Base-by-base conservation (phyloP, 306 rosid species). In the Vigna radiata region DNA sequence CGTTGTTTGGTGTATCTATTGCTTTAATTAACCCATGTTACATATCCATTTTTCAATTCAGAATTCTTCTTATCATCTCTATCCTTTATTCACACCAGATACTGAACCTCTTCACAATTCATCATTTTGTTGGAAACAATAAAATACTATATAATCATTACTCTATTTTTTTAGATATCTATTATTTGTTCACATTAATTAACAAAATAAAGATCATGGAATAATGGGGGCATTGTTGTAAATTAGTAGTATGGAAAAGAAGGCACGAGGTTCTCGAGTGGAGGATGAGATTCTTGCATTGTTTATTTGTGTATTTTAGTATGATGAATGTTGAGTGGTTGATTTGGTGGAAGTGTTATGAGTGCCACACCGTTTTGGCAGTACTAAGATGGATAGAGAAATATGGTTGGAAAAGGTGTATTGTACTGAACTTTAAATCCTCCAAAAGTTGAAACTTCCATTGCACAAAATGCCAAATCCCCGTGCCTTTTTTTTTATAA, bases 1-100 rank as follows among this genome's bases (percentile, higher is more conserved):
- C 77, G 84, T 23, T 76, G 46, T 29, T 87, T 85, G 69, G 85
- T 87, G 86, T 85, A 81, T 21, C 18, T 76, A 43, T 63, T 70
- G 80, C 54, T 63, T 37, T 65, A 56, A 48, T 37, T 65, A 56
- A 48, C 70, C 77, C 60, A 67, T 79, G 64, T 13, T 63, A 50
- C 44, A 53, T 39, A 72, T 16, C 52, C 76, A 64, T 33, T 70
- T 77, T 68, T 68, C 55, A 50, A 56, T 65, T 66, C 7, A 48
- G 73, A 68, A 59, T 41, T 71, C 71, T 69, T 21, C 23, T 27
- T 69, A 36, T 47, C 19, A 21, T 59, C 27, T 7, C 31, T 72
- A 72, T 27, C 53, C 18, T 4, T 61, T 9, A 15, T 54, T 73
- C 65, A 47, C 44, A 41, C 59, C 8, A 16, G 12, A 56, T 60